Percentiles rank a stretch among this genome's conserved stretches.
Conservation (phyloP, 2,329 filamentous ascomycete genomes). For the Exserohilum turcica region DNA sequence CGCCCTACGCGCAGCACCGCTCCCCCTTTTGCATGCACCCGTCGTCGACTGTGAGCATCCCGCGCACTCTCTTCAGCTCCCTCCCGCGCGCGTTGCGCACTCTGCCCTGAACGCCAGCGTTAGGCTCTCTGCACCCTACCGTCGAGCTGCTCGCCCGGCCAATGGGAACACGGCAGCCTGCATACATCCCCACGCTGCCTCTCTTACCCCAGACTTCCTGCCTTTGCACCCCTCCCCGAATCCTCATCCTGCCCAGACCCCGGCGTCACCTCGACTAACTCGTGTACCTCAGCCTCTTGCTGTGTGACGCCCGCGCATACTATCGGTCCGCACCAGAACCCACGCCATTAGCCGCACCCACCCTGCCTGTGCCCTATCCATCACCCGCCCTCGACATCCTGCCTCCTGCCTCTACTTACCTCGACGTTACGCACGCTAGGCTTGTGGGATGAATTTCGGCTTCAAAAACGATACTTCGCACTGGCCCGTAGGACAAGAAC, state of each 20-base stretch:
- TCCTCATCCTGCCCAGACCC: constrained; percentile 19
- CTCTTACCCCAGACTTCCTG: constrained; percentile 34
- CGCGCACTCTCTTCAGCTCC: constrained; percentile 30
- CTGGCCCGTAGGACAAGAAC: constrained; percentile 54
- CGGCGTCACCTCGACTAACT: constrained; percentile 22
- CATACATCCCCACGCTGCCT: constrained; percentile 37
- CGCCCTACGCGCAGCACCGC: constrained; percentile 34
- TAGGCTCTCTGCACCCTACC: constrained; percentile 29
- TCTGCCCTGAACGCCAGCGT: constrained; percentile 27
- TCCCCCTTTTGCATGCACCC: constrained; percentile 21
- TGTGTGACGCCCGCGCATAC: constrained; percentile 22
- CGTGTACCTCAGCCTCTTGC: constrained; percentile 23
- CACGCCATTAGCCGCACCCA: constrained; percentile 17
- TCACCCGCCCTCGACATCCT: constrained; percentile 6
- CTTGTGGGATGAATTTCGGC: constrained; percentile 47
- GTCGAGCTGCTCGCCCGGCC: constrained; percentile 21
- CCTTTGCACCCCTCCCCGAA: constrained; percentile 7
- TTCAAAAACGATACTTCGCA: constrained; percentile 50
- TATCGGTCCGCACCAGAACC: constrained; percentile 15
- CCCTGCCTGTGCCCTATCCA: constrained; percentile 14
- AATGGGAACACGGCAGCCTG: constrained; percentile 31
- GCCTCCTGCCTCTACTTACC: neutral
- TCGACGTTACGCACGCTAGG: constrained; percentile 1
- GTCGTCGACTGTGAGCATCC: constrained; percentile 26
- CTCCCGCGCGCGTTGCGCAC: constrained; percentile 30